Evolutionary conservation across 768 basidiomycete species (phyloP).

Genomic region (Phallus indusiatus): DNA sequence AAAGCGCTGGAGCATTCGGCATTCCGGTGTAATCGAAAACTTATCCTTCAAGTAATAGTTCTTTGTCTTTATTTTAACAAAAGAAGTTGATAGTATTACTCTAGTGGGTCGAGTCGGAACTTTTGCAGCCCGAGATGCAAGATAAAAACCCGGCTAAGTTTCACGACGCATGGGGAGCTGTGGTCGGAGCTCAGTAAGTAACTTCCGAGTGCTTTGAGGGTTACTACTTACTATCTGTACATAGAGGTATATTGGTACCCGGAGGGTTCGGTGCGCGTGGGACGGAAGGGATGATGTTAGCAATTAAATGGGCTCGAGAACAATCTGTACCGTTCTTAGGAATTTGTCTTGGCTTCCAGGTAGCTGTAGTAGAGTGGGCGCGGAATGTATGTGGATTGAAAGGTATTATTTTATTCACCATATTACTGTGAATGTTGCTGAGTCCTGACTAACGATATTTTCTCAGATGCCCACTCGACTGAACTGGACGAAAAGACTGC

Average conservation of each 20-base stretch:
- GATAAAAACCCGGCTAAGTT: slow-evolving; percentile 75
- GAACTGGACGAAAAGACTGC: slow-evolving; percentile 60
- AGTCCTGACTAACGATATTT: slow-evolving; percentile 7
- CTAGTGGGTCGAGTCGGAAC: slow-evolving; percentile 94
- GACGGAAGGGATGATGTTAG: slow-evolving; percentile 95
- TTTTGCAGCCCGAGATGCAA: slow-evolving; percentile 78
- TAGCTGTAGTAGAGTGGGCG: slow-evolving; percentile 94
- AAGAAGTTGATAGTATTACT: background rate
- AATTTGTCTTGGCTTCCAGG: slow-evolving; percentile 95
- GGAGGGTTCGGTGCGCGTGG: slow-evolving; percentile 93
- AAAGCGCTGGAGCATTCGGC: slow-evolving; percentile 97
- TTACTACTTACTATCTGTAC: background rate
- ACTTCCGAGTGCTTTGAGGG: background rate
- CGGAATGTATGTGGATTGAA: slow-evolving; percentile 67
- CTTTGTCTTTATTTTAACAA: background rate
- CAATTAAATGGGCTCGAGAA: slow-evolving; percentile 96
- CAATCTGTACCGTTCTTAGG: slow-evolving; percentile 92
- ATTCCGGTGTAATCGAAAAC: slow-evolving; percentile 80
- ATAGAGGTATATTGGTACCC: slow-evolving; percentile 90
- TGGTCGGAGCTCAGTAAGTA: slow-evolving; percentile 80
- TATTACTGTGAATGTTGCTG: background rate
- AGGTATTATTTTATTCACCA: slow-evolving; percentile 33
- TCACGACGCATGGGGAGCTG: slow-evolving; percentile 90
- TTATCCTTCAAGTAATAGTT: slow-evolving; percentile 63
- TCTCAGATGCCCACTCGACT: slow-evolving; percentile 69